Conservation (phyloP, 164 flowering plant species). For the Macadamia integrifolia region DNA sequence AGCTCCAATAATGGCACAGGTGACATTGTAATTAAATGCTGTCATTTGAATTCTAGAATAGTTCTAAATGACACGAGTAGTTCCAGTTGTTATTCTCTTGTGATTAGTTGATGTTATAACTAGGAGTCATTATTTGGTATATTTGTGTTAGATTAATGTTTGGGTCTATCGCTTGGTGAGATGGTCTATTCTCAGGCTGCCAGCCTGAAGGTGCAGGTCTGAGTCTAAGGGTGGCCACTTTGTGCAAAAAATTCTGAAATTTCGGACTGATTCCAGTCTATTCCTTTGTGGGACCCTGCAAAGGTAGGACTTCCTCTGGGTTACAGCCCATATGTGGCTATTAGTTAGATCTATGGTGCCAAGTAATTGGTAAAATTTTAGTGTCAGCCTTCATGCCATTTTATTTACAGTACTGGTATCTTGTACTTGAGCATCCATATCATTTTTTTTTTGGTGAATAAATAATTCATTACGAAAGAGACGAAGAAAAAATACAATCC, state of each 20-base stretch:
- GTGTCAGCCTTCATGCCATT: too few relatives aligned
- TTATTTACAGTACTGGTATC: not conserved
- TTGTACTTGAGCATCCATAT: not conserved
- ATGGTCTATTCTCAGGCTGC: too few relatives aligned
- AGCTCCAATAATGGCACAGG: conserved; percentile 86
- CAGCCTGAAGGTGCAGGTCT: too few relatives aligned
- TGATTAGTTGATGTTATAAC: not conserved
- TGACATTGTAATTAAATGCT: conserved; percentile 11
- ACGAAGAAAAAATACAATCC: too few relatives aligned
- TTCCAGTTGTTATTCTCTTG: not conserved
- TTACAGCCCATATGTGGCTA: too few relatives aligned
- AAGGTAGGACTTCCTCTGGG: too few relatives aligned
- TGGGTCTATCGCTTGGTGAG: too few relatives aligned
- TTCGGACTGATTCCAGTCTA: too few relatives aligned
- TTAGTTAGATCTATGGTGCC: not conserved
- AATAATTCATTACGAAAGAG: too few relatives aligned
- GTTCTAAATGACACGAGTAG: not conserved
- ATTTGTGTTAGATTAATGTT: not conserved
- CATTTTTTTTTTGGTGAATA: not conserved
- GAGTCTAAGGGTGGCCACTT: too few relatives aligned
- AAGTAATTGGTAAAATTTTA: not conserved
- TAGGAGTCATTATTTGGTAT: not conserved
- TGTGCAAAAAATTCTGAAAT: too few relatives aligned
- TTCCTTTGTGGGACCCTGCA: too few relatives aligned
- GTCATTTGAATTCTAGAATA: not conserved